Evolutionary conservation across 768 basidiomycete species (phyloP).

Genomic region (Favolaschia claudopus): DNA sequence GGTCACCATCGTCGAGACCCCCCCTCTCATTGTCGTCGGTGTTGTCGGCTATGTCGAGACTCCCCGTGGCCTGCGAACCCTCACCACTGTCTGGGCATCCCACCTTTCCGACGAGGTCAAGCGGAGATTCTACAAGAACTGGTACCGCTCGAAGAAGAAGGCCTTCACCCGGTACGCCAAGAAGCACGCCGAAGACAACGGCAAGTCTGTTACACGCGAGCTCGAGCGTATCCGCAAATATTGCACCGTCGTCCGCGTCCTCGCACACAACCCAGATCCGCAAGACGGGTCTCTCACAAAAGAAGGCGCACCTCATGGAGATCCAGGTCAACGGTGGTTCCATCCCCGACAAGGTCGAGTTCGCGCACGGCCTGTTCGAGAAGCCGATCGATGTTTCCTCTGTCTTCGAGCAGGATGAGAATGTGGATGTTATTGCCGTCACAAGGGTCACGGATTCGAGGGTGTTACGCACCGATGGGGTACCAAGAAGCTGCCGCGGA

Average conservation of each 20-base stretch:
- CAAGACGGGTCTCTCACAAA: slow-evolving; percentile 97
- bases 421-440: slow-evolving; percentile 95
- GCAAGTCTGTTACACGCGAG: slow-evolving; percentile 90
- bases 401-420: slow-evolving; percentile 97
- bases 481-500: slow-evolving; percentile 96
- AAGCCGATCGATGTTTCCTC: slow-evolving; percentile 87
- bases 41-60: slow-evolving; percentile 99
- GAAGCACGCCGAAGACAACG: slow-evolving; percentile 95
- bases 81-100: slow-evolving; percentile 98
- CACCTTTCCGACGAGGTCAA: slow-evolving; percentile 98
- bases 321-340: slow-evolving; percentile 99
- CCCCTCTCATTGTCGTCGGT: slow-evolving; percentile 95
- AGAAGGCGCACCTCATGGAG: slow-evolving; percentile 99
- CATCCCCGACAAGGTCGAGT: slow-evolving; percentile 96
- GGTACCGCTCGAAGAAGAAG: slow-evolving; percentile 99
- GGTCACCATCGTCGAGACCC: slow-evolving; percentile 94
- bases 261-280: slow-evolving; percentile 99
- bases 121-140: slow-evolving; percentile 99
- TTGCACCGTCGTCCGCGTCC: slow-evolving; percentile 99
- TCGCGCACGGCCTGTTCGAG: slow-evolving; percentile 92
- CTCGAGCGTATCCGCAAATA: slow-evolving; percentile 99
- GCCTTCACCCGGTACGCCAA: slow-evolving; percentile 99
- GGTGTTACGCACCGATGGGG: slow-evolving; percentile 99
- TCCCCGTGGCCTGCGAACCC: slow-evolving; percentile 96
- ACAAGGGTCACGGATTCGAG: slow-evolving; percentile 99